Conservation (phyloP, 306 rosid genomes). For the Quercus wislizeni region DNA sequence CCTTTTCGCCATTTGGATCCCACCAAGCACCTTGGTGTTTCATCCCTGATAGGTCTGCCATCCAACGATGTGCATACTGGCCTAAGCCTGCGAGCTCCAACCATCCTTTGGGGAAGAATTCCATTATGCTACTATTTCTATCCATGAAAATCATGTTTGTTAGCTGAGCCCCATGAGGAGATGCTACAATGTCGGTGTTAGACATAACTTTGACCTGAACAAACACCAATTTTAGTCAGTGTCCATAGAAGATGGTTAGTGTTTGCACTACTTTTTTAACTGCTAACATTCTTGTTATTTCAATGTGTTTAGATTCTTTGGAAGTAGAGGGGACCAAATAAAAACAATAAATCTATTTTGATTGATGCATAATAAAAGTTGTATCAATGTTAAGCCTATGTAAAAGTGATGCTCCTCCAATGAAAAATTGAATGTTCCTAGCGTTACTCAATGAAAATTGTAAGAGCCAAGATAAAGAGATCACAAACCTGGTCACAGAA, state of each 20-base stretch:
- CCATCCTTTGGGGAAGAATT: conserved; percentile 39
- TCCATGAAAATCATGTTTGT: conserved; percentile 37
- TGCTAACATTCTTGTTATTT: too few relatives aligned
- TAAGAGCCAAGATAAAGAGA: neutral
- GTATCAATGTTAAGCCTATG: too few relatives aligned
- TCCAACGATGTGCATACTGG: conserved; percentile 30
- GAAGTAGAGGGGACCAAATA: too few relatives aligned
- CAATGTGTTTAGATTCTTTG: too few relatives aligned
- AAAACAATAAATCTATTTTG: too few relatives aligned
- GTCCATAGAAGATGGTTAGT: neutral
- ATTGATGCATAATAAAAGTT: too few relatives aligned
- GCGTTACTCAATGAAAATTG: neutral
- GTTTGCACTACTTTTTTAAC: too few relatives aligned
- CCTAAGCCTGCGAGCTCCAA: conserved; percentile 34
- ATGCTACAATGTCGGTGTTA: conserved; percentile 28
- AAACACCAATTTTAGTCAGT: neutral
- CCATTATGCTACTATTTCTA: conserved; percentile 32
- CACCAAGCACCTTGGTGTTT: conserved; percentile 29
- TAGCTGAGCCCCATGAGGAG: conserved; percentile 37
- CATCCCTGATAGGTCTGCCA: conserved; percentile 34
- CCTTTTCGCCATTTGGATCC: conserved; percentile 1
- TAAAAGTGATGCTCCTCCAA: too few relatives aligned
- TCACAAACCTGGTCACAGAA: conserved; percentile 37
- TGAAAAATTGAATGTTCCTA: too few relatives aligned
- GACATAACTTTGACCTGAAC: conserved; percentile 31